Conservation (phyloP, 768 basidiomycete genomes). For the Kwoniella bestiolae region DNA sequence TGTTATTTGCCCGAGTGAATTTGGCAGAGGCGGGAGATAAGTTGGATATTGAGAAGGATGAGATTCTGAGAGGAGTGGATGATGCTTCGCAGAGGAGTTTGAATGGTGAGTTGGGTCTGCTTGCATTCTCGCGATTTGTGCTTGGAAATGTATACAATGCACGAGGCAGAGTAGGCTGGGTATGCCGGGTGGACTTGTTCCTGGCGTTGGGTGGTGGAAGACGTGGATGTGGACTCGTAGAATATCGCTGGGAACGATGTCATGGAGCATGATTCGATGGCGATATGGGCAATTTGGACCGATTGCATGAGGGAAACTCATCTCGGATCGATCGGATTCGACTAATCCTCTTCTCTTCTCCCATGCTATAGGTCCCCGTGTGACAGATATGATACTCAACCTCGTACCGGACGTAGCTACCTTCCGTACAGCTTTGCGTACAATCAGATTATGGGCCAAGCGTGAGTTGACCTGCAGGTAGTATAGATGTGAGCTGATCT, state of each 20-base stretch:
- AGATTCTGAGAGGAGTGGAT: slow-evolving; percentile 86
- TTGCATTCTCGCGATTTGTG: neutral
- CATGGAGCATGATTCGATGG: no score
- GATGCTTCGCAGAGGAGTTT: slow-evolving; percentile 94
- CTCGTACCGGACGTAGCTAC: slow-evolving; percentile 92
- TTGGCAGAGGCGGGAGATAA: slow-evolving; percentile 76
- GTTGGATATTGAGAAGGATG: slow-evolving; percentile 85
- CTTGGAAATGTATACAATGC: neutral
- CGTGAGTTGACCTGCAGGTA: no score
- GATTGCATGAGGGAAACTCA: no score
- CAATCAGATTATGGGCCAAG: slow-evolving; percentile 98
- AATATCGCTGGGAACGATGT: no score
- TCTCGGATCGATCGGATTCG: no score
- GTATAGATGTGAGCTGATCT: no score
- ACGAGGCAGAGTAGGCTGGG: no score
- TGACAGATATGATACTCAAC: slow-evolving; percentile 92
- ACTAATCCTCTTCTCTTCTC: neutral
- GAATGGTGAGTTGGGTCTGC: slow-evolving; percentile 66
- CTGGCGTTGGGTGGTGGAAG: no score
- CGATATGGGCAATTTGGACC: no score
- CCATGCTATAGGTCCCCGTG: slow-evolving; percentile 73
- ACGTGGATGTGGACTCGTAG: no score
- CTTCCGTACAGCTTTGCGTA: slow-evolving; percentile 90
- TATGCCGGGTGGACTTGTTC: no score
- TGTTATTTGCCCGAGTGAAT: slow-evolving; percentile 74